Evolutionary conservation across 129 eudicot genomes (phyloP), one percentile per base, ranked within the genome.

Genomic region (Tanacetum coccineum): DNA sequence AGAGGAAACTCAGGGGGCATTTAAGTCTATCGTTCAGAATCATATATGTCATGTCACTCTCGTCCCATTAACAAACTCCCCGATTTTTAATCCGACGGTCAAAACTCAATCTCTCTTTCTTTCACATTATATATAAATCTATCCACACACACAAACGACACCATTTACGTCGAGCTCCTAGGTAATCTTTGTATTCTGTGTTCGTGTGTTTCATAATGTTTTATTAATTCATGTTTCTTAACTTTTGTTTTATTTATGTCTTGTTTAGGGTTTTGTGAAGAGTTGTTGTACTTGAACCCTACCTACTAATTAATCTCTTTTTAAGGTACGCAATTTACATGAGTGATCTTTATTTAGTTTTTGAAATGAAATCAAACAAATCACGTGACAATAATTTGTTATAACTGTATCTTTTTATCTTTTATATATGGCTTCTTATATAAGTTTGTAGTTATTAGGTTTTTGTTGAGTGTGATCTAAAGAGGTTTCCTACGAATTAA

Each of bases 1-100:
- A 76, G 80, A 76, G 80, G 80, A 76, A 76, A 76, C 75, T 76
- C 80, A 76, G 75, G 80, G 80, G 75, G 80, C 80, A 76, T 76
- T 76, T 76, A 76, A 76, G 75, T 68, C 70, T 36, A 53, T 62
- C 44, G 75, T 51, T 76, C 80, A 76, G 80, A 76, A 62, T 76
- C 70, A 76, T 68, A 26, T 18, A 76, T 61, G 80, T 76, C 80
- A 68, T 76, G 80, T 76, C 80, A 56, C 80, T 61, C 80, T 75
- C 79, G 42, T 46, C 62, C 20, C 22, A 59, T 69, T 68, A 75
- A 75, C 80, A 75, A 75, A 68, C 74, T 70, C 74, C 70, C 70
- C 74, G 64, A 59, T 1, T 48, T 68, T 52, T 68, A 51, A 75
- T 75, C 79, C 64, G 11, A 75, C 73, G 74, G 74, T 75, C 79